These are phyloP conservation scores for Phytopythium sindhum DNA, from an alignment of 352 stramenopile genomes.

Conservation along the genomic window DNA sequence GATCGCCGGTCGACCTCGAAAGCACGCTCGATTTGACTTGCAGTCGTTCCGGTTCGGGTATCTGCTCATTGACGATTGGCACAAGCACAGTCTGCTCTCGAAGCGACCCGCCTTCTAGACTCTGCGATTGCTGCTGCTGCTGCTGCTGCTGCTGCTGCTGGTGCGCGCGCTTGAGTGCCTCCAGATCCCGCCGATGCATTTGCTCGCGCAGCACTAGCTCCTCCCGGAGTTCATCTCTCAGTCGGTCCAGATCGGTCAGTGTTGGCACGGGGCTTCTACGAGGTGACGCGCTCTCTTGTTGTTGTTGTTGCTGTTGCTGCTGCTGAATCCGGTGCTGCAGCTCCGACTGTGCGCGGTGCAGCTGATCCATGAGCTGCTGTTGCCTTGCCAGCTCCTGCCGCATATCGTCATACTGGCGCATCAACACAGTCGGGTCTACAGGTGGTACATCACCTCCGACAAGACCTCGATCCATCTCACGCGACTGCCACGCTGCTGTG, in stretches of 20 bases:
- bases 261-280: constrained; percentile 29
- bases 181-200: constrained; percentile 45
- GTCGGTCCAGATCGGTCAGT: constrained; percentile 50
- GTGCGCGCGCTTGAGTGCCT: constrained; percentile 25
- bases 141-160: constrained; percentile 23
- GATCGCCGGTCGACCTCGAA: neutral
- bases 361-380: constrained; percentile 51
- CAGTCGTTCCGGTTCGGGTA: neutral
- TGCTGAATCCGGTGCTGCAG: constrained; percentile 41
- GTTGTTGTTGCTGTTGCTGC: constrained; percentile 16
- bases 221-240: constrained; percentile 46
- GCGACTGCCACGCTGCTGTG: neutral
- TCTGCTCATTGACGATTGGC: neutral
- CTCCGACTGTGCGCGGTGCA: constrained; percentile 36
- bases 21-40: neutral
- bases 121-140: constrained; percentile 5
- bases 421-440: constrained; percentile 19
- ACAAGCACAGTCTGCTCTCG: constrained; percentile 5
- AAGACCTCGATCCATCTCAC: neutral
- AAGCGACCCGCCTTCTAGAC: neutral
- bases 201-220: constrained; percentile 49
- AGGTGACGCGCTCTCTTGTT: constrained; percentile 5
- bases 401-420: constrained; percentile 57
- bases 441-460: neutral
- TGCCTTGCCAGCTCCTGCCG: constrained; percentile 42